Evolutionary conservation across 257 asterid species (phyloP), one percentile per base, ranked within the genome.

Genomic region (Knoxia roxburghii): DNA sequence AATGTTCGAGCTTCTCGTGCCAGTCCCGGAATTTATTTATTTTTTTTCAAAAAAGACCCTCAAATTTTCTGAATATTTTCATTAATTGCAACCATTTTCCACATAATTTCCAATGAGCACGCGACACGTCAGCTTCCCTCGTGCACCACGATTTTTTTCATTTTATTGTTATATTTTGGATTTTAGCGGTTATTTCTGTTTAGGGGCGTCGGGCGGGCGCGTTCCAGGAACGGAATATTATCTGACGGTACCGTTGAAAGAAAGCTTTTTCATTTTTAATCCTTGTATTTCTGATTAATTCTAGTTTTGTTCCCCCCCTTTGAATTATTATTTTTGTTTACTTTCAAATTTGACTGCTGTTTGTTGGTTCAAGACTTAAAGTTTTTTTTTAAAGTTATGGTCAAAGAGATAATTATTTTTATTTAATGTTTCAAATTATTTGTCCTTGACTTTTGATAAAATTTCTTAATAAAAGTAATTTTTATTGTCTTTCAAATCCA

Each of bases 1-100:
- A 59, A 33, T 10, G 46, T 53, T 14, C 70, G 65, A 52, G 75
- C 40, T 40, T 51, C 75, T 63, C 75, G 75, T 64, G 75, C 58
- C 64, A 1, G 39, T 2, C 29, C 5, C 5, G 41, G 9, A 37
- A 37, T n/a, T n/a, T n/a, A n/a, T n/a, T n/a, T n/a, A n/a, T n/a
- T n/a, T n/a, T n/a, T n/a, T n/a, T n/a, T n/a, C n/a, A n/a, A n/a
- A n/a, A n/a, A n/a, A n/a, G n/a, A n/a, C n/a, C n/a, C n/a, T n/a
- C n/a, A n/a, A n/a, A n/a, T n/a, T n/a, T n/a, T n/a, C n/a, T n/a
- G n/a, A n/a, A n/a, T n/a, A n/a, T n/a, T n/a, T n/a, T n/a, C n/a
- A n/a, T n/a, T n/a, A n/a, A n/a, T n/a, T n/a, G n/a, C n/a, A n/a
- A n/a, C n/a, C n/a, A n/a, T n/a, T n/a, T n/a, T n/a, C n/a, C n/a